Evolutionary conservation across 345 rosid species (phyloP).

Genomic region (Hevea brasiliensis): DNA sequence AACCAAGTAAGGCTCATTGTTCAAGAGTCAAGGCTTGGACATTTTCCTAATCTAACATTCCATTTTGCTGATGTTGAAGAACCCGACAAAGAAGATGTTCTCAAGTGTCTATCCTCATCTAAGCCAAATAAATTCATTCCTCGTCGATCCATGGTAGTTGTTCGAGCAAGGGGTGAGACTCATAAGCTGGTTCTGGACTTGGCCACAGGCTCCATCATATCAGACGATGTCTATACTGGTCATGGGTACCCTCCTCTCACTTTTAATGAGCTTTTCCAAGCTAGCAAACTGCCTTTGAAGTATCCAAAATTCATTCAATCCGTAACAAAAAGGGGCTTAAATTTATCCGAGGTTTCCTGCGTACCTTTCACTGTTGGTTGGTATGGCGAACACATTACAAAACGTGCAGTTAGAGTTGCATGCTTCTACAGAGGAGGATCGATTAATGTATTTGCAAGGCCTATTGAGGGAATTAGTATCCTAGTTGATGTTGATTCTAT

Average conservation of each 20-base stretch:
- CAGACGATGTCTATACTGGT: too few species aligned
- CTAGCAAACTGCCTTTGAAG: constrained; percentile 48
- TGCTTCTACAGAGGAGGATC: constrained; percentile 64
- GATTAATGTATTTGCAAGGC: constrained; percentile 62
- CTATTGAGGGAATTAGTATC: constrained; percentile 61
- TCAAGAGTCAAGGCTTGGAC: too few species aligned
- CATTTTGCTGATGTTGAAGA: too few species aligned
- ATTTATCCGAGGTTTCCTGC: constrained; percentile 68
- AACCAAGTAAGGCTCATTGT: too few species aligned
- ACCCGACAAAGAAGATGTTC: too few species aligned
- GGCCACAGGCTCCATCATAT: too few species aligned
- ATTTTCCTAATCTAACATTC: too few species aligned
- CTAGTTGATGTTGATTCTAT: constrained; percentile 60
- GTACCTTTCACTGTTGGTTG: constrained; percentile 70
- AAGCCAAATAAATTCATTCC: too few species aligned
- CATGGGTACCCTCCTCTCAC: constrained; percentile 47
- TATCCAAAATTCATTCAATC: constrained; percentile 50
- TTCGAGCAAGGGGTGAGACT: too few species aligned
- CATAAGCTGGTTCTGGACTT: too few species aligned
- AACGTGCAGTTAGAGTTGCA: constrained; percentile 43
- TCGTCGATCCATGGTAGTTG: too few species aligned
- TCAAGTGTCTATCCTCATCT: too few species aligned
- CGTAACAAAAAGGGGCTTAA: constrained; percentile 40
- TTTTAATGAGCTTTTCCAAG: constrained; percentile 46
- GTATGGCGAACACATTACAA: constrained; percentile 55